A percentile compares a stretch with the other conserved stretches of the same genome.
These are phyloP conservation scores for Tulasnella sp. DNA, from an alignment of 768 basidiomycete species.

Conservation along the genomic window DNA sequence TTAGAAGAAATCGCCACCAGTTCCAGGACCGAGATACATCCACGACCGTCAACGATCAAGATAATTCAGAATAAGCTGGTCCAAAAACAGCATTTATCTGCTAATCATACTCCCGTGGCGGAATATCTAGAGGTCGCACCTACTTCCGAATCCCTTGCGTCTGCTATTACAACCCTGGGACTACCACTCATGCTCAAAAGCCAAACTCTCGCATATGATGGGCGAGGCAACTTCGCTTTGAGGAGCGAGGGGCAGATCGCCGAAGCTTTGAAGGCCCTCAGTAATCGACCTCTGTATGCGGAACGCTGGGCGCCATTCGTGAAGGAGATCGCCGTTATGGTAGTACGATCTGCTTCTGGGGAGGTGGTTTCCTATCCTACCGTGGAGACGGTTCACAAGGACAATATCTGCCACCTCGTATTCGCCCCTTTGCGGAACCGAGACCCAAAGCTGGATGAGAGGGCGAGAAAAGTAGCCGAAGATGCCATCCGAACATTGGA, in stretches of 20 bases:
- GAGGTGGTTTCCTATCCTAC: conserved; percentile 74
- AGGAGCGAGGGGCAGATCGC: conserved; percentile 34
- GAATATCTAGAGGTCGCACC: conserved; percentile 45
- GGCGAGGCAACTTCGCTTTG: conserved; percentile 80
- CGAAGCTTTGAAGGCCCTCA: conserved; percentile 35
- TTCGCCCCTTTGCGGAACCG: conserved; percentile 62
- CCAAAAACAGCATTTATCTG: conserved; percentile 48
- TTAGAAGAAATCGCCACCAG: conserved; percentile 46
- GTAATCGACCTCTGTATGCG: conserved; percentile 69
- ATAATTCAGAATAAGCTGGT: conserved; percentile 70
- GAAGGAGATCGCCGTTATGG: conserved; percentile 94
- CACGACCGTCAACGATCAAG: conserved; percentile 66
- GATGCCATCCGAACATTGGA: conserved; percentile 60
- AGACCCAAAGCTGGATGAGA: conserved; percentile 29
- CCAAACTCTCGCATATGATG: conserved; percentile 91
- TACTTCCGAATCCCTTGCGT: conserved; percentile 36
- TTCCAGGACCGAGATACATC: conserved; percentile 37
- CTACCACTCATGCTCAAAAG: conserved; percentile 93
- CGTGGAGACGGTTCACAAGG: conserved; percentile 90
- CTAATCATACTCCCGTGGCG: conserved; percentile 40
- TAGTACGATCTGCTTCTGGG: conserved; percentile 66
- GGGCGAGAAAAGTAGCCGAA: conserved; percentile 67
- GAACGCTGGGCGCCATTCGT: conserved; percentile 87
- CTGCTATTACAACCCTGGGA: conserved; percentile 49
- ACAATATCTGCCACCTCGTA: conserved; percentile 87